Conservation (phyloP, 192 early-diverging fungal species). For the Neocallimastix lanati region DNA sequence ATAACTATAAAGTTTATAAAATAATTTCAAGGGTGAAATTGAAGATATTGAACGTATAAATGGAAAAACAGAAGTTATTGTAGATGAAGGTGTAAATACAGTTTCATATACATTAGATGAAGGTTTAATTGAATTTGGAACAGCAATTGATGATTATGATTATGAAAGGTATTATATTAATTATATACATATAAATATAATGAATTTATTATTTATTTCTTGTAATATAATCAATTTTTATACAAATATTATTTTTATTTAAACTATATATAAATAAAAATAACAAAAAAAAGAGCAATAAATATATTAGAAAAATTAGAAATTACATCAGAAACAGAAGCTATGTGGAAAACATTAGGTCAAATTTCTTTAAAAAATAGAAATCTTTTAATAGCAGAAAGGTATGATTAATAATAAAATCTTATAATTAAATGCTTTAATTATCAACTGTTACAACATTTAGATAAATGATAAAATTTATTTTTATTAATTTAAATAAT, state of each 20-base stretch:
- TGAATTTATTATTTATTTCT: too few species aligned
- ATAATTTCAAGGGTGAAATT: constrained; percentile 19
- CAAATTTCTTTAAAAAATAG: constrained; percentile 28
- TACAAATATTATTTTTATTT: too few species aligned
- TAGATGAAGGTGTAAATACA: constrained; percentile 46
- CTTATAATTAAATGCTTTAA: too few species aligned
- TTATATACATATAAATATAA: too few species aligned
- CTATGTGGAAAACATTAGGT: constrained; percentile 44
- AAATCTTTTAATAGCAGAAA: constrained; percentile 32
- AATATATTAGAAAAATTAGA: constrained; percentile 38
- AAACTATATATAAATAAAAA: too few species aligned
- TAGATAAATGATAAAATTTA: too few species aligned
- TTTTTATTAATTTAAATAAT: too few species aligned
- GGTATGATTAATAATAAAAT: constrained; percentile 4
- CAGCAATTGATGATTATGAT: constrained; percentile 41
- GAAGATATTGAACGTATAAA: constrained; percentile 40
- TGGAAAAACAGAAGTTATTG: constrained; percentile 43
- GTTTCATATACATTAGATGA: constrained; percentile 48
- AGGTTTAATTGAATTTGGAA: constrained; percentile 47
- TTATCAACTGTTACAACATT: too few species aligned
- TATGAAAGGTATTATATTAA: constrained; percentile 33
- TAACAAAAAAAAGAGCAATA: constrained; percentile 27
- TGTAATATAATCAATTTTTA: too few species aligned
- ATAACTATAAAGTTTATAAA: too few species aligned
- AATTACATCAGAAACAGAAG: constrained; percentile 38